Base-by-base conservation (phyloP, 139 green algal species). In the Eudorina sp. region DNA sequence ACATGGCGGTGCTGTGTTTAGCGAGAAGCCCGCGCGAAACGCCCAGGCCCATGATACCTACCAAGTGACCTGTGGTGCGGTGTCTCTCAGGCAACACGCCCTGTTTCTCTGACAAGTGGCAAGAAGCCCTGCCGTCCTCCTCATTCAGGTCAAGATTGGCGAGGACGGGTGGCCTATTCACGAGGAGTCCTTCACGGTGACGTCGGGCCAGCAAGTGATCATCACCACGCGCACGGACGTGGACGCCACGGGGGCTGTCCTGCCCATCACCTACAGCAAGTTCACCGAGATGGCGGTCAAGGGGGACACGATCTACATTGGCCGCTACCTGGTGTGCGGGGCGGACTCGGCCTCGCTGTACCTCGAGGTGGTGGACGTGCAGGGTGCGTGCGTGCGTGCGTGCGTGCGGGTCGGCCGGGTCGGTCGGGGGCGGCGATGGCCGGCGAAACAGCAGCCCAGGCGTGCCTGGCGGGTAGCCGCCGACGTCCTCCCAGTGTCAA, bases 231-330 rank as follows among this genome's bases (percentile, higher is more conserved):
- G 86, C 31, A 60, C 41, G 3, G 88, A 89, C 69, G 88, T 81
- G 62, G 83, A 94, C 82, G 91, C 90, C 55, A 92, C 53, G 34
- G 55, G 83, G 53, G 85, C 77, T 2, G 36, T 97, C 25, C 92
- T 98, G 53, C 96, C 97, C 34, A 90, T 99, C 66, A 96, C 94
- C 38, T 98, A 98, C 90, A 53, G 76, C 69, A 95, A 96, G 82
- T 96, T 99, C 79, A 89, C 92, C 2, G 89, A 89, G 58, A 95
- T 96, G 94, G 88, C 89, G 43, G 73, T 95, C 78, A 90, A 89
- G 85, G 97, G 97, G 8, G 97, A 99, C 92, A 94, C 89, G 7
- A 93, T 99, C 76, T 97, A 98, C 92, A 90, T 99, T 60, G 97
- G 95, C 2, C 92, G 97, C n/a, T 99, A 98, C 91, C 93, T 99